Evolutionary conservation across 306 rosid species (phyloP).

Genomic region (Cucumis melo): DNA sequence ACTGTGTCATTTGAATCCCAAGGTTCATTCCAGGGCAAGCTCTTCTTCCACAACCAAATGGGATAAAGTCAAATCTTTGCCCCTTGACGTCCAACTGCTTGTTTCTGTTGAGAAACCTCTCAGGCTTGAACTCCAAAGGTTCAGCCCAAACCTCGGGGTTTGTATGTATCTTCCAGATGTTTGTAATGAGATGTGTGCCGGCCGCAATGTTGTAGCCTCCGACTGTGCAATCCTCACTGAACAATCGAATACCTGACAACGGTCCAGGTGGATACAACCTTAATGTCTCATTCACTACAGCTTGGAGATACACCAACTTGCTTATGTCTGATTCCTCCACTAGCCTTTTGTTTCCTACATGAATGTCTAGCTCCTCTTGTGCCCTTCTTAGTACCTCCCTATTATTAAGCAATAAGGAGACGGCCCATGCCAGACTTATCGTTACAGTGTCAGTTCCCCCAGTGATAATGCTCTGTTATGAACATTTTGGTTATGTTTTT

Average conservation of each 20-base stretch:
- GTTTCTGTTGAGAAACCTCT: conserved; percentile 21
- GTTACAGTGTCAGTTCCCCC: conserved; percentile 40
- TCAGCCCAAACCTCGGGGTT: conserved; percentile 15
- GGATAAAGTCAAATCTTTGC: conserved; percentile 17
- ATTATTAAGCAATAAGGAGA: conserved; percentile 25
- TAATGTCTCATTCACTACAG: conserved; percentile 35
- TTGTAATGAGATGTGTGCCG: conserved; percentile 32
- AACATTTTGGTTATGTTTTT: background rate
- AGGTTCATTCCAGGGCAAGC: conserved; percentile 18
- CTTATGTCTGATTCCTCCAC: conserved; percentile 32
- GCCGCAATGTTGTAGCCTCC: conserved; percentile 24
- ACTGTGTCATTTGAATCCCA: conserved; percentile 2
- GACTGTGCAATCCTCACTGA: conserved; percentile 26
- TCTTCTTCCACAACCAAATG: conserved; percentile 32
- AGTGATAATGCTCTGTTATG: conserved; percentile 12
- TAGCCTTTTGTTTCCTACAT: conserved; percentile 36
- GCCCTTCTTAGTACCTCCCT: conserved; percentile 12
- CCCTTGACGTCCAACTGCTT: conserved; percentile 10
- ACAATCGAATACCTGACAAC: conserved; percentile 17
- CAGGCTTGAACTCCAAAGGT: conserved; percentile 17
- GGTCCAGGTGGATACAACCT: conserved; percentile 39
- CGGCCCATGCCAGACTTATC: conserved; percentile 26
- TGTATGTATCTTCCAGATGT: conserved; percentile 35
- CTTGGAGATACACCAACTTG: conserved; percentile 38
- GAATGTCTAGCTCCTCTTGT: conserved; percentile 32